Evolutionary conservation across 768 basidiomycete genomes (phyloP), one percentile per base, ranked within the genome.

Genomic region (Boletellus emodensis): DNA sequence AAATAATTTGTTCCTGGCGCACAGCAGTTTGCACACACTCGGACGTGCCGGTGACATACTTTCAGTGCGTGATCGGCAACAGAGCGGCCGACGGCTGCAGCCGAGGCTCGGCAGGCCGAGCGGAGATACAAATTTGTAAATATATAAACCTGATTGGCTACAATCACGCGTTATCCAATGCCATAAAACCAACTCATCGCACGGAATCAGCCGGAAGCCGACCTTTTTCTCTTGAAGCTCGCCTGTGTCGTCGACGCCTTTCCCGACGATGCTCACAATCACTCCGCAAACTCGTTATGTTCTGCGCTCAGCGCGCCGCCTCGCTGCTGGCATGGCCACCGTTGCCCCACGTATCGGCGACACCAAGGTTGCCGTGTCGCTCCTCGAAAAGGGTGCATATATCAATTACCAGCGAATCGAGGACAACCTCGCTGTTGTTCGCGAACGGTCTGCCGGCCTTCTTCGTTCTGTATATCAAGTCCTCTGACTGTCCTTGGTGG

Each of bases 361-460:
- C 68, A 91, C 86, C 52, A 90, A 91, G 73, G 91, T 94, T 49
- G 72, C 87, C 59, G 92, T 93, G 89, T 90, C 88, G 35, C 75
- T 85, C 57, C 81, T 92, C 56, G 90, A 93, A 70, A 83, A 85
- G 65, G 81, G 77, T 60, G 83, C 81, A 39, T 92, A 81, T 67
- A 92, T 94, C 72, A 94, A 94, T 81, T 93, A 94, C 71, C 91
- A 94, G 73, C 87, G 94, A 51, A 97, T 98, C 68, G 94, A 98
- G 76, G 94, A 97, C 71, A 97, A 94, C 78, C 87, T 98, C 55
- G 84, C 79, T 58, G 69, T 95, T 65, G 82, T 97, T 50, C 86
- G 93, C 59, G 76, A 84, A 46, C 82, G 94, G 94, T 94, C 90
- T 92, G 34, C 46, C 48, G 38, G 33, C n/a, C 44, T 15, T 17